phyloP scores from a whole-genome alignment of 2,329 filamentous ascomycete genomes.

The Cadophora malorum region DNA sequence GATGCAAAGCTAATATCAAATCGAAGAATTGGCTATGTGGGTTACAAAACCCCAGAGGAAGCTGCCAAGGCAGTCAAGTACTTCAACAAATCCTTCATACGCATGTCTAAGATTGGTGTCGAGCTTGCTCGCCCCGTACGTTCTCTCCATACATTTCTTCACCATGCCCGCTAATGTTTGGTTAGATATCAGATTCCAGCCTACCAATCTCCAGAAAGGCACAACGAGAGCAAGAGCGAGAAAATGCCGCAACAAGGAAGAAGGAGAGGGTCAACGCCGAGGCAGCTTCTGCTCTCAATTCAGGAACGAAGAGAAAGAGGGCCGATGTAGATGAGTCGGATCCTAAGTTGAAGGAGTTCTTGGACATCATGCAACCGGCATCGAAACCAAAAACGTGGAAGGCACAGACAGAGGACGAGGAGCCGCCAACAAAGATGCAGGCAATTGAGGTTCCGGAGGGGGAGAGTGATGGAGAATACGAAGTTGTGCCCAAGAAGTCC shows the following conservation, averaged over 20 bases:
- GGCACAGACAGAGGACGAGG: constrained; percentile 55
- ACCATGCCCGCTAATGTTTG: constrained; percentile 25
- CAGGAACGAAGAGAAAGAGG: constrained; percentile 68
- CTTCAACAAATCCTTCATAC: constrained; percentile 94
- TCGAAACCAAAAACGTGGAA: constrained; percentile 70
- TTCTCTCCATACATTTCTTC: constrained; percentile 25
- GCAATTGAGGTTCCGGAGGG: constrained; percentile 55
- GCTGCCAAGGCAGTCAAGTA: constrained; percentile 87
- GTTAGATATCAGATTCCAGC: constrained; percentile 47
- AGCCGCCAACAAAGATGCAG: constrained; percentile 51
- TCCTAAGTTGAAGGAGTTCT: constrained; percentile 83
- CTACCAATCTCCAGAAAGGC: constrained; percentile 49
- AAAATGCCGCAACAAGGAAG: constrained; percentile 37
- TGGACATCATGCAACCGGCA: constrained; percentile 78
- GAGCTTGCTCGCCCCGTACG: constrained; percentile 84
- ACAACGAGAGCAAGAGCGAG: constrained; percentile 45
- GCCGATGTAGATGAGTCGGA: constrained; percentile 66
- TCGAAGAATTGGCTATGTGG: constrained; percentile 93
- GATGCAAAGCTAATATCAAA: constrained; percentile 91
- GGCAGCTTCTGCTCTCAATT: constrained; percentile 47
- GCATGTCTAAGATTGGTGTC: constrained; percentile 92
- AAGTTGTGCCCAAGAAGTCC: constrained; percentile 63
- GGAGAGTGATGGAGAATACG: constrained; percentile 79
- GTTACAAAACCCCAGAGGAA: constrained; percentile 83
- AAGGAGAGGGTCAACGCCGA: constrained; percentile 35